Evolutionary conservation across 768 basidiomycete species (phyloP).

Genomic region (Lactarius indigo): DNA sequence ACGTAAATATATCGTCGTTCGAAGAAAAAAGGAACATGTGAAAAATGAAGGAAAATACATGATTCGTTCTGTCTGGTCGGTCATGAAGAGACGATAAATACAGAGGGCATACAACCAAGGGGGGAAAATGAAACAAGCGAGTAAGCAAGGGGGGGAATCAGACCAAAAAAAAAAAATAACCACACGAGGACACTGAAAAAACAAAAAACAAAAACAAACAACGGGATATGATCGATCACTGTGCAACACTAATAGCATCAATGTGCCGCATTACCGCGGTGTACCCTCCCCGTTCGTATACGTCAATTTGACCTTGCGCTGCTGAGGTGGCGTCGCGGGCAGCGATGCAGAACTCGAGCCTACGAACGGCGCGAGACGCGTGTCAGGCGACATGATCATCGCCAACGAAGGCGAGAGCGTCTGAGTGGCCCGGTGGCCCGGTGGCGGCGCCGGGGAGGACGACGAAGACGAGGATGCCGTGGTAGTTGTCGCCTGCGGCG

Average conservation of each 20-base stretch:
- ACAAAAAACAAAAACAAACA: background rate
- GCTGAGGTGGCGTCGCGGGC: constrained; percentile 25
- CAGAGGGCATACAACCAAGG: background rate
- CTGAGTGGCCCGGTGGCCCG: constrained; percentile 39
- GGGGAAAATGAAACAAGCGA: background rate
- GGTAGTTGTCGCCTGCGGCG: background rate
- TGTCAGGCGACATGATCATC: constrained; percentile 55
- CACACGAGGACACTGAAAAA: background rate
- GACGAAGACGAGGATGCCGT: constrained; percentile 1
- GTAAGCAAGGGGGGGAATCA: background rate
- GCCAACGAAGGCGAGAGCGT: constrained; percentile 58
- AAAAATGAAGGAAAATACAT: constrained; percentile 2
- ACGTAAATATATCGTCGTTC: background rate
- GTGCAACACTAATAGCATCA: background rate
- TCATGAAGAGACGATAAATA: background rate
- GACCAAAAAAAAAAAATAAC: background rate
- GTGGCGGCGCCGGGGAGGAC: constrained; percentile 23
- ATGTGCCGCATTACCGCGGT: background rate
- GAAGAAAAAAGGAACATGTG: constrained; percentile 1
- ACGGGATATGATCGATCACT: background rate
- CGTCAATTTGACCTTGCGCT: constrained; percentile 25
- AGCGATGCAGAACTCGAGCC: constrained; percentile 9
- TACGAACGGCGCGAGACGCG: constrained; percentile 28
- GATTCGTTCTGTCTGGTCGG: background rate
- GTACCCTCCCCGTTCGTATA: constrained; percentile 22